Evolutionary conservation across 371 early-diverging fungal genomes (phyloP).

Genomic region (Chytridium lagenaria): DNA sequence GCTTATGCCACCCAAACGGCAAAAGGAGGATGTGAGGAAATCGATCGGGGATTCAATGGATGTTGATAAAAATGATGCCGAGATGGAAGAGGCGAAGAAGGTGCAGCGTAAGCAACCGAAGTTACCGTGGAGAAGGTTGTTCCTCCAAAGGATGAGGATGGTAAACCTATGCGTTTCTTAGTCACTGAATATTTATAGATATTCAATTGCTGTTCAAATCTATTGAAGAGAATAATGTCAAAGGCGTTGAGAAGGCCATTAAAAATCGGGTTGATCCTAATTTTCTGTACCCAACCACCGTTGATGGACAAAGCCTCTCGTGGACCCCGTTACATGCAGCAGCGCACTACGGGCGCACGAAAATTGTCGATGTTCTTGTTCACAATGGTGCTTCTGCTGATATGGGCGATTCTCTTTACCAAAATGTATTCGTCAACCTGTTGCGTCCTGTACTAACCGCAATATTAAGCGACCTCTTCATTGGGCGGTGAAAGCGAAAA

Average conservation of each 20-base stretch:
- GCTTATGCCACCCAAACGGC: neutral
- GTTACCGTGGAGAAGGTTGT: neutral
- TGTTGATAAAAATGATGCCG: neutral
- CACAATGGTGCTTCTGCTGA: conserved; percentile 81
- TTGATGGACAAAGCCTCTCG: conserved; percentile 69
- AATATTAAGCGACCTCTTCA: conserved; percentile 71
- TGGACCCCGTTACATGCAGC: conserved; percentile 93
- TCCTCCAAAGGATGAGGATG: conserved; percentile 9
- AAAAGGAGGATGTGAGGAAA: neutral
- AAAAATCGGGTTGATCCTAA: conserved; percentile 35
- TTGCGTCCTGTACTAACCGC: neutral
- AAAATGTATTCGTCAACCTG: conserved; percentile 50
- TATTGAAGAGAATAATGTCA: conserved; percentile 43
- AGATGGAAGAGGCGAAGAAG: conserved; percentile 5
- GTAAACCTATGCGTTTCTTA: neutral
- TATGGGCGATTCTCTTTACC: conserved; percentile 83
- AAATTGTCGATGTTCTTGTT: conserved; percentile 69
- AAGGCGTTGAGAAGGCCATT: conserved; percentile 21
- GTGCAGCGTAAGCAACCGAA: neutral
- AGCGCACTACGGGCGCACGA: conserved; percentile 76
- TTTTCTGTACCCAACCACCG: conserved; percentile 30
- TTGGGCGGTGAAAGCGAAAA: conserved; percentile 91
- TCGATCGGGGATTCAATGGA: neutral
- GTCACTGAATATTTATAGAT: conserved; percentile 18
- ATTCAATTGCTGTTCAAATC: conserved; percentile 37